A percentile compares a stretch with the other conserved stretches of the same genome.
Conservation (phyloP, 1,139 yeast species). For the Candida mesenterica region DNA sequence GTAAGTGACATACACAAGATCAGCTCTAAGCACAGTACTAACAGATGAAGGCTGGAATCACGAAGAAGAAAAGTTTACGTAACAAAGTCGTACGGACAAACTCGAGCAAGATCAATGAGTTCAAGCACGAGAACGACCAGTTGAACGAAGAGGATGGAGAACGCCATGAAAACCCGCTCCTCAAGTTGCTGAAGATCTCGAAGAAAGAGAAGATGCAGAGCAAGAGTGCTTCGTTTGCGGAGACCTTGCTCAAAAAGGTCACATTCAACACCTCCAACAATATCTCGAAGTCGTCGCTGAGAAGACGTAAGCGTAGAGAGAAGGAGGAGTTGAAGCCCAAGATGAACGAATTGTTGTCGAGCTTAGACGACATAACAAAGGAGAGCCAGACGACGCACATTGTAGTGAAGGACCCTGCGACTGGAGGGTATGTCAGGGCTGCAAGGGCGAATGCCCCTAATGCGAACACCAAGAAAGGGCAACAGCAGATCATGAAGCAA, state of each 20-base stretch:
- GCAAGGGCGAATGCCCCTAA: constrained; percentile 49
- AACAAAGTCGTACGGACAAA: constrained; percentile 27
- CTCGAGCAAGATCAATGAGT: constrained; percentile 28
- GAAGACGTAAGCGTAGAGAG: constrained; percentile 65
- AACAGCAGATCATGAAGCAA: constrained; percentile 47
- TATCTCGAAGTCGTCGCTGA: constrained; percentile 62
- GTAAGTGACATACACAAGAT: no score
- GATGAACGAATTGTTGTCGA: constrained; percentile 58
- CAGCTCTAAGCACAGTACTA: constrained; percentile 16
- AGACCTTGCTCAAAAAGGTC: constrained; percentile 26
- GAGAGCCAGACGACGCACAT: constrained; percentile 12
- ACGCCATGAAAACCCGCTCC: constrained; percentile 49
- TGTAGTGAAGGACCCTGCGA: constrained; percentile 10
- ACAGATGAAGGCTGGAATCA: constrained; percentile 30
- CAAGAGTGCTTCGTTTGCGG: constrained; percentile 32
- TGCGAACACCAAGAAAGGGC: constrained; percentile 56
- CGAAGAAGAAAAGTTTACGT: constrained; percentile 39
- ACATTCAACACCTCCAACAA: constrained; percentile 35
- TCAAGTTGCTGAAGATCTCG: constrained; percentile 51
- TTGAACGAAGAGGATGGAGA: constrained; percentile 11
- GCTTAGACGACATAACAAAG: constrained; percentile 39
- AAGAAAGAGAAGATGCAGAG: constrained; percentile 53
- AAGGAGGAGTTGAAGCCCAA: constrained; percentile 64
- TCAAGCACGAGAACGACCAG: constrained; percentile 19
- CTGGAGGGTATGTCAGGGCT: constrained; percentile 18